Evolutionary conservation across 371 early-diverging fungal species (phyloP).

Genomic region (Zopfochytrium polystomum): DNA sequence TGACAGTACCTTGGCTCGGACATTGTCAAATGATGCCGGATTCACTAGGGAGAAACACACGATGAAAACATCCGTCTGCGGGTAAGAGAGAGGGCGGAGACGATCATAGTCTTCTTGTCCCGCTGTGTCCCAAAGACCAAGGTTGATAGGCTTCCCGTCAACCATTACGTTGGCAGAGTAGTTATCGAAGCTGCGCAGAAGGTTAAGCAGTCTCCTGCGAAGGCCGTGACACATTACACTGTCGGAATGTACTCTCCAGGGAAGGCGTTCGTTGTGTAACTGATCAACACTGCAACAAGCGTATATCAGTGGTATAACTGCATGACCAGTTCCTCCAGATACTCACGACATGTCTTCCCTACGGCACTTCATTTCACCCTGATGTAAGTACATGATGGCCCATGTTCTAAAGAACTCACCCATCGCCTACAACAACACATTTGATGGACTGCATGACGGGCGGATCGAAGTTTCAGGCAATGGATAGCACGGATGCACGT

Average conservation of each 20-base stretch:
- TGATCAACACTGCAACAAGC: constrained; percentile 68
- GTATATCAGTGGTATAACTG: neutral
- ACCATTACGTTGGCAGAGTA: constrained; percentile 66
- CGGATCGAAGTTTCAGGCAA: no score
- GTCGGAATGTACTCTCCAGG: constrained; percentile 97
- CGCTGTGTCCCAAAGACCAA: constrained; percentile 82
- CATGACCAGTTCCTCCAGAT: neutral
- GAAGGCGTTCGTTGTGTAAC: constrained; percentile 96
- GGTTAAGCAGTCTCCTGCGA: neutral
- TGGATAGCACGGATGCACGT: no score
- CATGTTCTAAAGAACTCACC: constrained; percentile 62
- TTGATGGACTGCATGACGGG: constrained; percentile 90
- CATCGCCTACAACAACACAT: constrained; percentile 97
- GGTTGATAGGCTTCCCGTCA: constrained; percentile 63
- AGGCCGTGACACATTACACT: constrained; percentile 64
- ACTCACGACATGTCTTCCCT: constrained; percentile 87
- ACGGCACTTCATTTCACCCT: constrained; percentile 75
- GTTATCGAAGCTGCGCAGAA: constrained; percentile 66
- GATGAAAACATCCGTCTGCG: constrained; percentile 76
- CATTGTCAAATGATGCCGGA: constrained; percentile 68
- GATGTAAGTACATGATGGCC: neutral
- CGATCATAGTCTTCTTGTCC: constrained; percentile 95
- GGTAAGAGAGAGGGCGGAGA: constrained; percentile 88
- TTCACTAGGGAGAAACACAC: constrained; percentile 70
- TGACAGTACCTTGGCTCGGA: constrained; percentile 59